Percentiles rank a stretch among this genome's conserved stretches.
Conservation (phyloP, 208 protist species). For the Vickermania spadyakhi region DNA sequence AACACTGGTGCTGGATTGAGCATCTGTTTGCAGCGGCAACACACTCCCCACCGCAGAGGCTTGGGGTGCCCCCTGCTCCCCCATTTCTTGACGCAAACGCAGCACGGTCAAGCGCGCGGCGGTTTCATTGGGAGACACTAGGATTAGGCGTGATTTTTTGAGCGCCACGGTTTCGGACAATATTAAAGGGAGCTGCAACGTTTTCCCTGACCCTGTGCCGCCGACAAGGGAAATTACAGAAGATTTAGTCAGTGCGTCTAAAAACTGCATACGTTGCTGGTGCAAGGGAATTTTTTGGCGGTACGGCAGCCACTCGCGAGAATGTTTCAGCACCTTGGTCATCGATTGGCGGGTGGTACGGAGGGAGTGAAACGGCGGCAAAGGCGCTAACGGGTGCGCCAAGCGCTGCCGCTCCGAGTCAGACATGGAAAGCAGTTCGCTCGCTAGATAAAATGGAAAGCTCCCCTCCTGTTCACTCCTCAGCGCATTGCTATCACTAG, state of each 20-base stretch:
- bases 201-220: constrained; percentile 38
- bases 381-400: constrained; percentile 48
- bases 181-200: constrained; percentile 67
- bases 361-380: constrained; percentile 37
- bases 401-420: neutral
- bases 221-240: constrained; percentile 57
- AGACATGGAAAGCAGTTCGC: neutral
- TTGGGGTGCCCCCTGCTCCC: constrained; percentile 42
- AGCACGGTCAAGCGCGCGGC: constrained; percentile 41
- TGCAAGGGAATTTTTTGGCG: constrained; percentile 70
- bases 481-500: neutral
- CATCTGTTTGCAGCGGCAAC: constrained; percentile 30
- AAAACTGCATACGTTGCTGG: constrained; percentile 53
- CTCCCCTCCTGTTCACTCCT: neutral
- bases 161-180: constrained; percentile 80
- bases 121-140: constrained; percentile 53
- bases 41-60: constrained; percentile 38
- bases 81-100: constrained; percentile 77
- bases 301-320: constrained; percentile 79
- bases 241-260: constrained; percentile 58
- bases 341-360: constrained; percentile 47
- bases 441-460: neutral
- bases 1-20: constrained; percentile 38
- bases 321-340: constrained; percentile 63
- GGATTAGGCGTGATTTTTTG: constrained; percentile 61